phyloP scores from a whole-genome alignment of 176 grass and related monocot species.

The Poa annua region DNA sequence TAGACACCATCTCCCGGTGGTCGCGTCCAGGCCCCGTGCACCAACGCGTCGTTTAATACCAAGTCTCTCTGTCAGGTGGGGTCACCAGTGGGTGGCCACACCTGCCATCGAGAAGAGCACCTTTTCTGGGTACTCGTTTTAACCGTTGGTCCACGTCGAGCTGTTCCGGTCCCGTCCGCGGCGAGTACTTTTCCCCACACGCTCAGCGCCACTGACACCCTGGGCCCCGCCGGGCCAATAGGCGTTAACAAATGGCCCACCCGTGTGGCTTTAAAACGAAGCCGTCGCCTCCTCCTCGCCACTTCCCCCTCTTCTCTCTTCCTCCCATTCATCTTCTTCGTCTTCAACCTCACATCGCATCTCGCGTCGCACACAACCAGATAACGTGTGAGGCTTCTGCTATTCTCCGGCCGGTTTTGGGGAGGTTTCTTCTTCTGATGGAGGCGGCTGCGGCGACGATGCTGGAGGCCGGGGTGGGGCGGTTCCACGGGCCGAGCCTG shows the following conservation, averaged over 20 bases:
- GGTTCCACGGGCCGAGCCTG: constrained; percentile 51
- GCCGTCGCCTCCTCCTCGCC: constrained; percentile 1
- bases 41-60: neutral
- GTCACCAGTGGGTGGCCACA: neutral
- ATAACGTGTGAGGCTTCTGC: neutral
- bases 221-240: neutral
- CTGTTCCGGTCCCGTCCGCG: neutral
- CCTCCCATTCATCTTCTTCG: neutral
- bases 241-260: neutral
- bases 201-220: rapidly evolving
- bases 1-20: constrained; percentile 20
- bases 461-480: constrained; percentile 57
- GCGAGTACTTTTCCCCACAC: neutral
- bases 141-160: neutral
- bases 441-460: constrained; percentile 56
- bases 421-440: neutral
- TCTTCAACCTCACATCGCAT: neutral
- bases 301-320: neutral
- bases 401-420: neutral
- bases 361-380: neutral
- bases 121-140: too few relatives aligned
- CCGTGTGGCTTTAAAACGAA: constrained; percentile 32
- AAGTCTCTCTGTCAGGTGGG: neutral
- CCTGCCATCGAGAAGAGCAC: constrained; percentile 14
- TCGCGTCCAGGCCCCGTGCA: neutral